Percentiles rank a stretch among this genome's conserved stretches.
Evolutionary conservation across 2,329 filamentous ascomycete genomes (phyloP).

Genomic region (Metarhizium rileyi): DNA sequence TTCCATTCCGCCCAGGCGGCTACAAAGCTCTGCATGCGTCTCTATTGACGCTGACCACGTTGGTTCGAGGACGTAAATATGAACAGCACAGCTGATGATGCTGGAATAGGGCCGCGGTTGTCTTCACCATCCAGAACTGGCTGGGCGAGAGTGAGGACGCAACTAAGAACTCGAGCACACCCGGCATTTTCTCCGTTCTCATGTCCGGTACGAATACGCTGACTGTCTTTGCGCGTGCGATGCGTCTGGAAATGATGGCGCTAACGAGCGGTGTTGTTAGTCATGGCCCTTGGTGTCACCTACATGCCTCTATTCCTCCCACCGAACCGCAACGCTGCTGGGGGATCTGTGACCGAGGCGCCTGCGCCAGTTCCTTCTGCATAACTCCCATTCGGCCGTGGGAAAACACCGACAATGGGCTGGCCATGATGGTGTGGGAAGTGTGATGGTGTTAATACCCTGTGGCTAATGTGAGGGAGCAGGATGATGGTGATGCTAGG

Average conservation of each 20-base stretch:
- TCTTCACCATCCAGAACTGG: slow-evolving; percentile 69
- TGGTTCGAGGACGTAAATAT: background rate
- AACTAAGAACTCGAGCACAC: slow-evolving; percentile 55
- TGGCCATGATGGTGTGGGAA: background rate
- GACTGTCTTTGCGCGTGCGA: no score
- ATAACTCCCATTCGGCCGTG: slow-evolving; percentile 7
- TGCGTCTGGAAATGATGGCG: background rate
- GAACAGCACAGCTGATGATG: slow-evolving; percentile 4
- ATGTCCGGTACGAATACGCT: slow-evolving; percentile 58
- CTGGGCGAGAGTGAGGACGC: slow-evolving; percentile 63
- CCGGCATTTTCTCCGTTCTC: slow-evolving; percentile 60
- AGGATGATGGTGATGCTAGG: no score
- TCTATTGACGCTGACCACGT: background rate
- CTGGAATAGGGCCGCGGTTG: slow-evolving; percentile 53
- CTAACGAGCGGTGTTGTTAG: slow-evolving; percentile 23
- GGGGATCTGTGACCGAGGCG: slow-evolving; percentile 24
- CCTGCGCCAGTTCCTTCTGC: slow-evolving; percentile 17
- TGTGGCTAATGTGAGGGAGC: no score
- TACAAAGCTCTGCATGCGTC: background rate
- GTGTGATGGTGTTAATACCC: no score
- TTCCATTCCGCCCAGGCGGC: background rate
- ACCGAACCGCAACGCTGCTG: slow-evolving; percentile 17
- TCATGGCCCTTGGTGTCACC: slow-evolving; percentile 47
- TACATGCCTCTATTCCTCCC: slow-evolving; percentile 43
- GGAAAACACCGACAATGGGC: background rate